Base-by-base conservation (phyloP, 495 filamentous ascomycete genomes). In the Penicillium malachiteum region DNA sequence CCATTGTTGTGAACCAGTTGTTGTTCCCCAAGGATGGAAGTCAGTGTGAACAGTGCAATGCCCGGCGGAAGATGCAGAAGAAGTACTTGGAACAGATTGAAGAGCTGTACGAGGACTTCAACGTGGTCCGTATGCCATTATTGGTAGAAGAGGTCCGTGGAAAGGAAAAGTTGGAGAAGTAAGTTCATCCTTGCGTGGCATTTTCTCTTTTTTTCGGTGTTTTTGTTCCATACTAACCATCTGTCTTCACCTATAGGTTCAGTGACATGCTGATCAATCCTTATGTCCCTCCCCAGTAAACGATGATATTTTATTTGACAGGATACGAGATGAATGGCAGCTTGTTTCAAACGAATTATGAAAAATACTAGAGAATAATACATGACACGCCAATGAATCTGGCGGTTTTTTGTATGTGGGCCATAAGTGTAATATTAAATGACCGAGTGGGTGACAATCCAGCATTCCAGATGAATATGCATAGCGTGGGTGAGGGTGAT, bases 11-110 rank as follows among this genome's bases (percentile, higher is more conserved):
- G 67, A 99, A 99, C 72, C 94, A 99, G 79, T 80, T 98, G 57
- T 74, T 98, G 52, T 98, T 96, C 76, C 94, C 94, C 13, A 91
- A 89, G 71, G 81, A 87, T 56, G 87, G 86, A 18, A 94, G 87
- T 63, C 81, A 84, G 33, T 99, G 94, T 71, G 91, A 96, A 46
- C 94, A 99, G 76, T 99, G 94, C 72, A 96, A 91, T 64, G 90
- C 94, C 30, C 78, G 94, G 52, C 81, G 93, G 64, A 92, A 92
- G 77, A 99, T 99, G 94, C 94, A 99, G 78, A 95, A 93, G 85
- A 99, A 99, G 73, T 99, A 99, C 66, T 77, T 99, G 18, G 93
- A 96, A 63, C 94, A 99, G 78, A 97, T 97, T 57, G 91, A 96
- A 74, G 95, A 99, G 78, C 73, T 99, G 47, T 99, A 99, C 64